Evolutionary conservation across 1,139 yeast species (phyloP).

Genomic region (Suhomyces yuchorum): DNA sequence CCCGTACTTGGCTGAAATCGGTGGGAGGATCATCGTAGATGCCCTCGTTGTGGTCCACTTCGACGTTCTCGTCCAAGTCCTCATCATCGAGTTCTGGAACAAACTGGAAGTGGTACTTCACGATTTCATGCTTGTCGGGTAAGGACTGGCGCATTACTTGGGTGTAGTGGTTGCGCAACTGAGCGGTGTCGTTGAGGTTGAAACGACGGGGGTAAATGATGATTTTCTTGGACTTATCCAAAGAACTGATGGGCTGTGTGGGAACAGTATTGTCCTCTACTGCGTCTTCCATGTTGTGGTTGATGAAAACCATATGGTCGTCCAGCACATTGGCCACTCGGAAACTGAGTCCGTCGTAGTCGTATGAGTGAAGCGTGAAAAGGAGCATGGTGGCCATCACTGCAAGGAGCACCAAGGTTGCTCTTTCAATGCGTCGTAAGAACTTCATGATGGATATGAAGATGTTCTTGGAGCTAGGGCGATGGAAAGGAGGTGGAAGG

Average conservation of each 20-base stretch:
- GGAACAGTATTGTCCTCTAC: slow-evolving; percentile 1
- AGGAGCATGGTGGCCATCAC: slow-evolving; percentile 1
- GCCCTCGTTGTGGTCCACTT: slow-evolving; percentile 2
- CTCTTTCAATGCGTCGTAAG: slow-evolving; percentile 8
- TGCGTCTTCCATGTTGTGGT: slow-evolving; percentile 7
- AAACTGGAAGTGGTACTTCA: slow-evolving; percentile 8
- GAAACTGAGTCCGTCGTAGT: slow-evolving; percentile 5
- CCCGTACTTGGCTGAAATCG: not conserved
- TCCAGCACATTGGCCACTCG: not conserved
- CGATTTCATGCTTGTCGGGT: slow-evolving; percentile 2
- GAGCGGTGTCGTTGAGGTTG: slow-evolving; percentile 1
- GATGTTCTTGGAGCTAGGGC: too few species aligned
- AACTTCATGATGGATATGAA: slow-evolving; percentile 10
- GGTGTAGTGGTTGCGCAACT: slow-evolving; percentile 7
- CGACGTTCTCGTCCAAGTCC: slow-evolving; percentile 5
- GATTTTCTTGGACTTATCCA: slow-evolving; percentile 8
- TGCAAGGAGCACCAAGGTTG: slow-evolving; percentile 2
- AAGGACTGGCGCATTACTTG: slow-evolving; percentile 3
- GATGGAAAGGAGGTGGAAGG: not conserved
- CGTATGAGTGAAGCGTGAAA: slow-evolving; percentile 6
- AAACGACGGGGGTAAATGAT: slow-evolving; percentile 10
- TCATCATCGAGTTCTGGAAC: slow-evolving; percentile 4
- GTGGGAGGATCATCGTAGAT: slow-evolving; percentile 1
- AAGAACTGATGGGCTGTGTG: slow-evolving; percentile 2
- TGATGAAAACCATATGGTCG: not conserved